A percentile compares a stretch with the other conserved stretches of the same genome.
These are phyloP conservation scores for Phascolomyces articulosus DNA, from an alignment of 371 early-diverging fungal species.

Conservation along the genomic window DNA sequence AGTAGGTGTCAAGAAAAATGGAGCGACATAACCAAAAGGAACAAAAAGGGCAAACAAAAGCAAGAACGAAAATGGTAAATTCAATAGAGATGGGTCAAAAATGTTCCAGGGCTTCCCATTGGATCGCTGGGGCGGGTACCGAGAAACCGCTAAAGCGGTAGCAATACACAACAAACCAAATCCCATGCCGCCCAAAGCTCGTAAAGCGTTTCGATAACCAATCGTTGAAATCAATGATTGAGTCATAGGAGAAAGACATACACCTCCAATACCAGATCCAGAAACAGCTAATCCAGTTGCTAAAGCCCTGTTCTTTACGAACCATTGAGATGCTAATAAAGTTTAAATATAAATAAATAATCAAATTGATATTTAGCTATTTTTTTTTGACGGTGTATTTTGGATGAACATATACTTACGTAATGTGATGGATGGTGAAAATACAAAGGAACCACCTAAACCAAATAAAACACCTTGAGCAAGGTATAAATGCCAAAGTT, in stretches of 20 bases:
- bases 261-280: constrained; percentile 80
- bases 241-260: constrained; percentile 63
- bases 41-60: constrained; percentile 41
- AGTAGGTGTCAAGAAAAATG: constrained; percentile 29
- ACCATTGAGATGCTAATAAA: constrained; percentile 59
- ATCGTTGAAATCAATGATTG: constrained; percentile 48
- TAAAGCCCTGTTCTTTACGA: constrained; percentile 66
- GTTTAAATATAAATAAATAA: not conserved
- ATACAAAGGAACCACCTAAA: constrained; percentile 54
- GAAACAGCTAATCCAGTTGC: constrained; percentile 79
- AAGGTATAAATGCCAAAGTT: constrained; percentile 63
- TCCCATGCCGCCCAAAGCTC: constrained; percentile 38
- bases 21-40: constrained; percentile 44
- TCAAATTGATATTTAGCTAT: not conserved
- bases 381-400: constrained; percentile 74
- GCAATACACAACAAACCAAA: constrained; percentile 45
- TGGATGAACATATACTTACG: constrained; percentile 76
- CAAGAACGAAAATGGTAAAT: constrained; percentile 33
- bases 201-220: constrained; percentile 60
- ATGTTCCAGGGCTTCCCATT: constrained; percentile 18
- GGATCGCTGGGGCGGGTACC: constrained; percentile 25
- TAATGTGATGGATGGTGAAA: constrained; percentile 65
- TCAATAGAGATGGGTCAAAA: constrained; percentile 31
- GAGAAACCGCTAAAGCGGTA: constrained; percentile 31
- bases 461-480: constrained; percentile 70